Evolutionary conservation across 768 basidiomycete genomes (phyloP).

Genomic region (Leccinellum albellum): DNA sequence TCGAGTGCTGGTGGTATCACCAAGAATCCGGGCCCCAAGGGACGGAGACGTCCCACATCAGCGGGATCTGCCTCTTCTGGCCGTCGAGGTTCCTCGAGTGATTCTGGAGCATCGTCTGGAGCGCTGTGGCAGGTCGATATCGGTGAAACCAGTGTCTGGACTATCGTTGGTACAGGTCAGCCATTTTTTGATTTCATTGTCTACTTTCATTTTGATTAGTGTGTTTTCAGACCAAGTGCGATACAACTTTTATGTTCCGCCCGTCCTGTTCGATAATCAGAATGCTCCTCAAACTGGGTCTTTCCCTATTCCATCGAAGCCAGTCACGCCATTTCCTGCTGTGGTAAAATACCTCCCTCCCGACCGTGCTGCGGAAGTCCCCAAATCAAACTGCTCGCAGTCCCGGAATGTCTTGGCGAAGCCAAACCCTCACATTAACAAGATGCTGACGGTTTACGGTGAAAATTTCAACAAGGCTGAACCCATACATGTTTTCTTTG

Average conservation of each 20-base stretch:
- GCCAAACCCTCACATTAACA: slow-evolving; percentile 71
- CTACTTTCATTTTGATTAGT: slow-evolving; percentile 14
- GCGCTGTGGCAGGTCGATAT: slow-evolving; percentile 88
- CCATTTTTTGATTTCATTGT: background rate
- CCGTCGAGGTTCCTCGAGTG: slow-evolving; percentile 63
- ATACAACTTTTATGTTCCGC: slow-evolving; percentile 91
- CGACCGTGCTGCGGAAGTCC: slow-evolving; percentile 79
- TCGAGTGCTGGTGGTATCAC: slow-evolving; percentile 54
- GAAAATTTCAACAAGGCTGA: slow-evolving; percentile 86
- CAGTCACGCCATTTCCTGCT: slow-evolving; percentile 80
- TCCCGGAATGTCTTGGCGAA: slow-evolving; percentile 69
- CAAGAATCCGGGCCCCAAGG: slow-evolving; percentile 39
- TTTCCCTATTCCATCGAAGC: slow-evolving; percentile 77
- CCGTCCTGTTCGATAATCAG: slow-evolving; percentile 77
- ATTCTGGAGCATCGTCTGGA: slow-evolving; percentile 68
- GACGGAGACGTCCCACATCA: slow-evolving; percentile 71
- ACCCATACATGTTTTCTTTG: slow-evolving; percentile 81
- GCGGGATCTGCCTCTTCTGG: slow-evolving; percentile 68
- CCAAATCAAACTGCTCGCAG: slow-evolving; percentile 65
- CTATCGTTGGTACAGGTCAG: slow-evolving; percentile 85
- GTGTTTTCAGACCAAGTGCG: slow-evolving; percentile 71
- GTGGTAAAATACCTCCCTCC: slow-evolving; percentile 91
- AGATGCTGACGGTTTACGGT: slow-evolving; percentile 84
- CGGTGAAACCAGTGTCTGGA: slow-evolving; percentile 93
- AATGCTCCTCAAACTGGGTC: slow-evolving; percentile 66